phyloP scores from a whole-genome alignment of 495 filamentous ascomycete genomes.

The Aspergillus campestris region DNA sequence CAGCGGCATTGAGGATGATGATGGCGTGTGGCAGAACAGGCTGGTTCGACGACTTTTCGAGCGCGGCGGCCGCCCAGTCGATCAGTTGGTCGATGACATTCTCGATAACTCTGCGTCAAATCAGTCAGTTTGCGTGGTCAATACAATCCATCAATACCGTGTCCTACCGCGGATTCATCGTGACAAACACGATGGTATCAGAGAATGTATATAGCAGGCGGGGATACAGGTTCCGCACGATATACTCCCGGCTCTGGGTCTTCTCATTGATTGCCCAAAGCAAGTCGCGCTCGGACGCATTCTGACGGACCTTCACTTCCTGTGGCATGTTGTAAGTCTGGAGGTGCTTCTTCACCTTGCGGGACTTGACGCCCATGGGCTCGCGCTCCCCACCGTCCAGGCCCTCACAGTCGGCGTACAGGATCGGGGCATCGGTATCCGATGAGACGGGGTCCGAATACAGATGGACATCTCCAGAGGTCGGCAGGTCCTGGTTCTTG shows the following conservation, averaged over 20 bases:
- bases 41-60: constrained; percentile 1
- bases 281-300: constrained; percentile 2
- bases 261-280: constrained; percentile 4
- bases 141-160: constrained; percentile 1
- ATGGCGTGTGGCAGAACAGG: not conserved
- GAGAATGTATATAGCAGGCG: constrained; percentile 41
- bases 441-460: constrained; percentile 50
- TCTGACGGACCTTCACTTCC: not conserved
- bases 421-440: constrained; percentile 30
- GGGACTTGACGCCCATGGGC: constrained; percentile 4
- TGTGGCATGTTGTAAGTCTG: not conserved
- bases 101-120: not conserved
- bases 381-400: constrained; percentile 12
- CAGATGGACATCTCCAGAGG: constrained; percentile 56
- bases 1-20: not conserved
- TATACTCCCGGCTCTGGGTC: constrained; percentile 9
- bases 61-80: not conserved
- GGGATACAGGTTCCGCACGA: constrained; percentile 22
- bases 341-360: not conserved
- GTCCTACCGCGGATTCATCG: constrained; percentile 34
- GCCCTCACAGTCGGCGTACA: constrained; percentile 50
- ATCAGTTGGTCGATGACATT: constrained; percentile 1
- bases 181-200: constrained; percentile 46
- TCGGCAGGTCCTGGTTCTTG: constrained; percentile 12
- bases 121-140: not conserved